Evolutionary conservation across 352 stramenopile genomes (phyloP).

Genomic region (Pythium inflatum): DNA sequence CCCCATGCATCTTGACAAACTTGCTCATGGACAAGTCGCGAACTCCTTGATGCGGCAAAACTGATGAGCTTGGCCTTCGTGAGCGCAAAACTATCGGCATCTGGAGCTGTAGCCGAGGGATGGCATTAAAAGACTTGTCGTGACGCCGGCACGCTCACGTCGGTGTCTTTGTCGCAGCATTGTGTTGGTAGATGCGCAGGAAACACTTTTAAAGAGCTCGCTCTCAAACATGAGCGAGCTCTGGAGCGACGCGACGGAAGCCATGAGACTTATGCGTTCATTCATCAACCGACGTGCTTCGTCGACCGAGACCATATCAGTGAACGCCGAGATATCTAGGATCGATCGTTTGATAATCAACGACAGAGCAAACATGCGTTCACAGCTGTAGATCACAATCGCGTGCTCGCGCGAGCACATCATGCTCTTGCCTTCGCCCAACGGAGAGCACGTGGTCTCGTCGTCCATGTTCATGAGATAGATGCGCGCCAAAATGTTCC

Average conservation of each 20-base stretch:
- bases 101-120: too few species aligned
- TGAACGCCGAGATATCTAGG: slow-evolving; percentile 85
- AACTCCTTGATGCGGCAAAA: too few species aligned
- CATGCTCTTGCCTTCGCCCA: slow-evolving; percentile 56
- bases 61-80: too few species aligned
- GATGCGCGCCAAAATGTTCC: slow-evolving; percentile 63
- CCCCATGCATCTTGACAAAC: too few species aligned
- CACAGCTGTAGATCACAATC: slow-evolving; percentile 82
- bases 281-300: slow-evolving; percentile 78
- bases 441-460: slow-evolving; percentile 69
- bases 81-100: too few species aligned
- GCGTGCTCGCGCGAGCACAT: slow-evolving; percentile 82
- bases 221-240: slow-evolving; percentile 86
- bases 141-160: too few species aligned
- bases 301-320: slow-evolving; percentile 80
- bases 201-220: too few species aligned
- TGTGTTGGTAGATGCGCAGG: too few species aligned
- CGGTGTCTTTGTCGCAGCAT: too few species aligned
- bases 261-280: slow-evolving; percentile 85
- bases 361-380: slow-evolving; percentile 87
- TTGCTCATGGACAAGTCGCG: too few species aligned
- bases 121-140: too few species aligned
- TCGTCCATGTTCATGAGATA: slow-evolving; percentile 85
- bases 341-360: slow-evolving; percentile 87
- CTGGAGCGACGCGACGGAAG: slow-evolving; percentile 72